These are phyloP conservation scores for Echinochloa phyllopogon DNA, from an alignment of 176 grass and related monocot genomes.

Conservation along the genomic window DNA sequence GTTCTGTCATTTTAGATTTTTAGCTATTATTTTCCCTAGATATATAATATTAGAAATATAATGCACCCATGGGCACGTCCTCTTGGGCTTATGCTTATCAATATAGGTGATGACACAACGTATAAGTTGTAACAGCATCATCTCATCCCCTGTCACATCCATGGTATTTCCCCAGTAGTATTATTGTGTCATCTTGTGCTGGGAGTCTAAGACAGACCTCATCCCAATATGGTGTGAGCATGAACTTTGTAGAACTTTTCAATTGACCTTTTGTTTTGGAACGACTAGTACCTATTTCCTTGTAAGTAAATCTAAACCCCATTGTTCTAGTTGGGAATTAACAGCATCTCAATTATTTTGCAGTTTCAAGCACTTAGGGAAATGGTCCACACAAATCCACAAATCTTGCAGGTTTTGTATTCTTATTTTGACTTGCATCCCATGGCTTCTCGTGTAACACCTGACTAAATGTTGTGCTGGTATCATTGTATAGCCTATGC, in stretches of 20 bases:
- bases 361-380: slow-evolving; percentile 93
- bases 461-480: slow-evolving; percentile 27
- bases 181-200: slow-evolving; percentile 16
- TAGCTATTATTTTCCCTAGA: neutral
- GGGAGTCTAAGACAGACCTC: neutral
- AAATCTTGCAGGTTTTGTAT: slow-evolving; percentile 84
- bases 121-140: neutral
- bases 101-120: neutral
- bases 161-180: neutral
- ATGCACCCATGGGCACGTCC: neutral
- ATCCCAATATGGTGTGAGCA: neutral
- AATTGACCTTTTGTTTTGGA: neutral
- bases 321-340: slow-evolving; percentile 34
- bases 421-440: slow-evolving; percentile 26
- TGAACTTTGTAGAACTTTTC: neutral
- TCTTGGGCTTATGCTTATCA: neutral
- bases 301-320: neutral
- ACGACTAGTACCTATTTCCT: neutral
- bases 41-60: neutral
- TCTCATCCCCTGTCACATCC: neutral
- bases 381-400: slow-evolving; percentile 94
- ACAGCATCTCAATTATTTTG: slow-evolving; percentile 39
- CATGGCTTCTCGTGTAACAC: slow-evolving; percentile 17
- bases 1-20: slow-evolving; percentile 26
- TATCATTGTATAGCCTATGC: slow-evolving; percentile 82